phyloP scores from a whole-genome alignment of 1,139 yeast genomes.

The Meyerozyma elateridarum region DNA sequence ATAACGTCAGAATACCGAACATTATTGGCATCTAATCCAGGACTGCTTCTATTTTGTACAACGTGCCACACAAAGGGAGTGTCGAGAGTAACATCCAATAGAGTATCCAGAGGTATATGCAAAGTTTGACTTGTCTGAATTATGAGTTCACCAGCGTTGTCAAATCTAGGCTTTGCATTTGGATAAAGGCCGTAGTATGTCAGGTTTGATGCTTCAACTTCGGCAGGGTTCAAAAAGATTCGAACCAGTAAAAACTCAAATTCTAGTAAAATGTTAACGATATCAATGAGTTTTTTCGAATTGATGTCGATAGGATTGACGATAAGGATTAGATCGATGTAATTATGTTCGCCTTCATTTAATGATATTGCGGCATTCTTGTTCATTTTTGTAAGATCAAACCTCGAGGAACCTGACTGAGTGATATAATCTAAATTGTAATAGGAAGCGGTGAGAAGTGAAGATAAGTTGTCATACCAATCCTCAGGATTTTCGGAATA shows the following conservation, averaged over 20 bases:
- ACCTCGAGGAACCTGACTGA: slow-evolving; percentile 37
- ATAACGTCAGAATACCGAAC: too few relatives aligned
- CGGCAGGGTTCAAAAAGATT: slow-evolving; percentile 56
- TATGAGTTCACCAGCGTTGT: slow-evolving; percentile 27
- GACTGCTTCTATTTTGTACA: slow-evolving; percentile 8
- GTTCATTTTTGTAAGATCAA: slow-evolving; percentile 33
- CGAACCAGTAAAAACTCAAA: slow-evolving; percentile 46
- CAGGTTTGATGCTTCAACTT: slow-evolving; percentile 38
- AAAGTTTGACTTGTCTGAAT: slow-evolving; percentile 11
- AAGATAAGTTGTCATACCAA: slow-evolving; percentile 45
- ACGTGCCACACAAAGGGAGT: slow-evolving; percentile 34
- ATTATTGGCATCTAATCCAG: not conserved
- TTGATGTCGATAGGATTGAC: slow-evolving; percentile 69
- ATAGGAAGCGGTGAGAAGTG: slow-evolving; percentile 43
- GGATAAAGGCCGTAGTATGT: slow-evolving; percentile 51
- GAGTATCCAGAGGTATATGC: slow-evolving; percentile 43
- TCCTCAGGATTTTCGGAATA: slow-evolving; percentile 20
- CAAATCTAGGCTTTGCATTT: slow-evolving; percentile 34
- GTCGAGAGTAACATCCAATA: slow-evolving; percentile 56
- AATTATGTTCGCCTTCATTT: slow-evolving; percentile 21
- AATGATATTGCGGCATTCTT: slow-evolving; percentile 28
- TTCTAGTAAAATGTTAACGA: slow-evolving; percentile 42
- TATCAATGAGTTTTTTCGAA: slow-evolving; percentile 58
- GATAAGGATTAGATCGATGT: slow-evolving; percentile 54
- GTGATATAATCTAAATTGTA: slow-evolving; percentile 33